Evolutionary conservation across 257 asterid species (phyloP), one percentile per base, ranked within the genome.

Genomic region (Catharanthus roseus): DNA sequence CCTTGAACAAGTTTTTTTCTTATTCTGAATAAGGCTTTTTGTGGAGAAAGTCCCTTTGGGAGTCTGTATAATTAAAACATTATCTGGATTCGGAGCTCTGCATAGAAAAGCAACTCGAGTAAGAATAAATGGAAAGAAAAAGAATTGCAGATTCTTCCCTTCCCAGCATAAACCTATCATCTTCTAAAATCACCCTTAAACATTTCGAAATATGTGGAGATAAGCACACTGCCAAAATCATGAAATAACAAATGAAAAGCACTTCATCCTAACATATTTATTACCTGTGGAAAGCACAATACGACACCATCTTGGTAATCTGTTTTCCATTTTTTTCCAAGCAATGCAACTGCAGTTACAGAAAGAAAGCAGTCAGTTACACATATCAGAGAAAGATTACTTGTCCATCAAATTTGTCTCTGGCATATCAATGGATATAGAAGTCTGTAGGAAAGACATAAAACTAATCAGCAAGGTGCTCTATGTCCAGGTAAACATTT

Each of bases 251-350:
- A 62, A 62, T 51, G 11, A 51, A 18, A 34, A 41, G 67, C 29
- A 62, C 29, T 44, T 18, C 16, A 49, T 28, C 45, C 53, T 64
- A 53, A 65, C 36, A 49, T 67, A 54, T 73, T 51, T 60, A 72
- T 58, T 89, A 95, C 99, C 98, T 87, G 90, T 95, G 99, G 80
- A 86, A 95, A 41, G 99, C 90, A 50, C 98, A 95, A 73, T 89
- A 95, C 15, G 98, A 95, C 38, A 95, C 95, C 99, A 88, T 91
- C 83, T 88, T 91, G 29, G 96, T 95, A 33, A 84, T 67, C 74
- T 91, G 99, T 75, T 86, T 90, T 72, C 97, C 97, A 77, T 95
- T 95, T 85, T 89, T 91, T 81, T 88, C 97, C 79, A 86, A 86
- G 88, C 90, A 83, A 78, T 95, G 99, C 89, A 95, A 82, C 99